Evolutionary conservation across 495 filamentous ascomycete species (phyloP).

Genomic region (Aspergillus saccharolyticus): DNA sequence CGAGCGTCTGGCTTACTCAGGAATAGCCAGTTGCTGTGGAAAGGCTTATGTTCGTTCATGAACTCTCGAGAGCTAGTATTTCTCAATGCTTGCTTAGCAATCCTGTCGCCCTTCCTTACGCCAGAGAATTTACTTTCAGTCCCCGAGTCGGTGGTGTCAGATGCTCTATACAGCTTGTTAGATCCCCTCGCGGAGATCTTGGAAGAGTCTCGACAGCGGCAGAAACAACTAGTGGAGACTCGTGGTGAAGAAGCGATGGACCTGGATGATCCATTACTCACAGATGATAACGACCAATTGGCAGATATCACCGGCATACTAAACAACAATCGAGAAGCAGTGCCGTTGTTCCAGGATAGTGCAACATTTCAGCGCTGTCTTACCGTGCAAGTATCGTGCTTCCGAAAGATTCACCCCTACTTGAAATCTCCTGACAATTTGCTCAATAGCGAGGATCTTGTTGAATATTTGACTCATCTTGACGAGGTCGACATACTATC

Average conservation of each 20-base stretch:
- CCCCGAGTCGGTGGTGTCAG: conserved; percentile 13
- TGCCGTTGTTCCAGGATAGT: conserved; percentile 25
- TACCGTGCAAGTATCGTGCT: conserved; percentile 34
- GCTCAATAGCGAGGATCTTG: conserved; percentile 36
- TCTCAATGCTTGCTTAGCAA: conserved; percentile 30
- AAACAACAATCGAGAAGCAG: conserved; percentile 25
- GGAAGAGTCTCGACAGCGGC: conserved; percentile 32
- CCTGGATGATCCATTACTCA: conserved; percentile 65
- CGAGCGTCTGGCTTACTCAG: conserved; percentile 27
- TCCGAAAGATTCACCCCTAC: conserved; percentile 24
- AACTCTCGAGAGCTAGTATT: conserved; percentile 23
- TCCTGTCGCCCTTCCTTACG: conserved; percentile 30
- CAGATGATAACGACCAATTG: conserved; percentile 45
- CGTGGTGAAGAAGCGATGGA: conserved; percentile 64
- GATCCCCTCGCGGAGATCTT: conserved; percentile 36
- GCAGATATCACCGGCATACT: conserved; percentile 23
- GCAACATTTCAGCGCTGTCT: conserved; percentile 34
- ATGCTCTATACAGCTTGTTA: conserved; percentile 23
- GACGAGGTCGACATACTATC: conserved; percentile 56
- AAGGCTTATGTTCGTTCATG: conserved; percentile 32
- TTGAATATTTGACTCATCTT: conserved; percentile 55
- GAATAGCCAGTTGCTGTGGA: conserved; percentile 33
- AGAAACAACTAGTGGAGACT: conserved; percentile 16
- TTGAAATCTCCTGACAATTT: conserved; percentile 29
- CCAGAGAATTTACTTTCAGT: conserved; percentile 19